phyloP scores from a whole-genome alignment of 768 basidiomycete species.

The Boletus patriciae region DNA sequence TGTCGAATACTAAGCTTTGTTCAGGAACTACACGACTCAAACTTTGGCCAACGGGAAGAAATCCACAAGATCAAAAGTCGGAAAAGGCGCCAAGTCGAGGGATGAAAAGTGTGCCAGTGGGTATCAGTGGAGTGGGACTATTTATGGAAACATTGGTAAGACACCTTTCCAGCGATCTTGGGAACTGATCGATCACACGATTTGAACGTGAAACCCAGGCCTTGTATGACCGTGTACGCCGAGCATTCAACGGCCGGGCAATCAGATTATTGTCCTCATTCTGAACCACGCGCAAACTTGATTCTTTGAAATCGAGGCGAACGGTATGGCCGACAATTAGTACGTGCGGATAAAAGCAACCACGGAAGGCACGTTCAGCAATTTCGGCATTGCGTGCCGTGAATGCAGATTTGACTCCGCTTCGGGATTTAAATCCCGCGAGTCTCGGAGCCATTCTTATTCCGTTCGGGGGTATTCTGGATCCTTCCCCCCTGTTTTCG shows the following conservation, averaged over 20 bases:
- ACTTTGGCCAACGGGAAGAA: slow-evolving; percentile 87
- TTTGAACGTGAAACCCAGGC: not conserved
- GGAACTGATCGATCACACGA: not conserved
- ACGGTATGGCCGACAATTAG: too few relatives aligned
- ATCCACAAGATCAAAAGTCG: slow-evolving; percentile 65
- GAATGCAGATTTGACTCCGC: slow-evolving; percentile 18
- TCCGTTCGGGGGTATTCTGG: not conserved
- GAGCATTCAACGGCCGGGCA: not conserved
- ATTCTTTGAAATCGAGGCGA: not conserved
- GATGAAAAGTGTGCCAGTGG: not conserved
- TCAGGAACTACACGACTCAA: slow-evolving; percentile 82
- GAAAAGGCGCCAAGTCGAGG: slow-evolving; percentile 20
- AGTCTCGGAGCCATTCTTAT: slow-evolving; percentile 7
- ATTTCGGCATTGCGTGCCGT: slow-evolving; percentile 17
- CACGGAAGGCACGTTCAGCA: too few relatives aligned
- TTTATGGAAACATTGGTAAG: slow-evolving; percentile 9
- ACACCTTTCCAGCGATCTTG: not conserved
- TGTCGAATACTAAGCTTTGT: slow-evolving; percentile 6
- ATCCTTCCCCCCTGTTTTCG: slow-evolving; percentile 22
- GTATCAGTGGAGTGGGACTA: not conserved
- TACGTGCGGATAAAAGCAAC: too few relatives aligned
- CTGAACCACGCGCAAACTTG: not conserved
- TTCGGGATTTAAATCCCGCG: slow-evolving; percentile 13
- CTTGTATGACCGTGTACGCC: not conserved
- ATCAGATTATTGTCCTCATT: not conserved